A percentile compares a stretch with the other conserved stretches of the same genome.
These are phyloP conservation scores for Eremomyces bilateralis DNA, from an alignment of 495 filamentous ascomycete genomes.

Conservation along the genomic window DNA sequence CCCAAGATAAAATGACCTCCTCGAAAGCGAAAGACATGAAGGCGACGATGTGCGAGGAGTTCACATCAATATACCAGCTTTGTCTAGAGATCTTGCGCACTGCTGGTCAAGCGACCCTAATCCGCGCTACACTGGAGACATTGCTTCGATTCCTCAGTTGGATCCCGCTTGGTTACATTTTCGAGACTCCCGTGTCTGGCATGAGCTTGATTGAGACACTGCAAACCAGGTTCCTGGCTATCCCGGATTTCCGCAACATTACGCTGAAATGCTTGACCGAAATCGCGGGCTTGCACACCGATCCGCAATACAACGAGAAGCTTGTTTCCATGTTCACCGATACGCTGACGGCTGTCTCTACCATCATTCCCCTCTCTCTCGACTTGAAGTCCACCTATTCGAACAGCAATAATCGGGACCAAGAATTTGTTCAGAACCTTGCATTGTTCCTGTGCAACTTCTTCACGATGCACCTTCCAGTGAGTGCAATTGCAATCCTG, in stretches of 20 bases:
- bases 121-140: conserved; percentile 88
- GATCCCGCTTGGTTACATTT: conserved; percentile 96
- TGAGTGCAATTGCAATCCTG: conserved; percentile 24
- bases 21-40: conserved; percentile 89
- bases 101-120: conserved; percentile 66
- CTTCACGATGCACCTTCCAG: conserved; percentile 74
- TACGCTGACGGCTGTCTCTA: conserved; percentile 68
- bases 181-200: conserved; percentile 50
- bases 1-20: conserved; percentile 95
- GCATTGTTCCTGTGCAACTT: conserved; percentile 93
- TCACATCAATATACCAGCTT: conserved; percentile 89
- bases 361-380: conserved; percentile 70
- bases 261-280: conserved; percentile 94
- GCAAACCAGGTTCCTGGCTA: conserved; percentile 67
- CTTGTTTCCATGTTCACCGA: conserved; percentile 94
- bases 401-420: conserved; percentile 75
- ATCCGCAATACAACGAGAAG: conserved; percentile 74
- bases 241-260: conserved; percentile 85
- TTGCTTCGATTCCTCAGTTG: conserved; percentile 92
- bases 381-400: conserved; percentile 79
- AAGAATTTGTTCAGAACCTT: conserved; percentile 94
- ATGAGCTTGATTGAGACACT: conserved; percentile 70
- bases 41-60: conserved; percentile 93
- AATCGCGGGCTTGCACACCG: conserved; percentile 75
- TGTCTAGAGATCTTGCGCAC: conserved; percentile 83